Base-by-base conservation (phyloP, 768 basidiomycete species). In the Lactifluus volemus region DNA sequence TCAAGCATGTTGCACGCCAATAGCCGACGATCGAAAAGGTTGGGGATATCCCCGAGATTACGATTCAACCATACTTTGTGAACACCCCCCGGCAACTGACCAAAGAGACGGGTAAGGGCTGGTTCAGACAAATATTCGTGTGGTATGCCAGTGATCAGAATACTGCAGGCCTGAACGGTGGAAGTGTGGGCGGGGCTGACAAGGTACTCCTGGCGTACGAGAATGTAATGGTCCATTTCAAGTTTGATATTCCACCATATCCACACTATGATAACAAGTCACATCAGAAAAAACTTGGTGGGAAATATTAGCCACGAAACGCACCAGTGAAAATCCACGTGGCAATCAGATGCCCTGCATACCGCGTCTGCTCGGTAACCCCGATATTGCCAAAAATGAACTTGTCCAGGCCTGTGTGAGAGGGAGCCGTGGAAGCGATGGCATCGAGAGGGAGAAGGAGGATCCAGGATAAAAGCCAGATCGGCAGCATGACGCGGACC, bases 41-140 rank as follows among this genome's bases (percentile, higher is more conserved):
- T 85, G 1, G 94, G 94, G 53, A 99, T 79, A 10, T 92, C 87
- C 70, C 91, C 91, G 32, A 98, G 77, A 68, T 98, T 82, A 52
- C 90, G 80, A 71, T 94, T 96, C 42, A 98, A 79, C 94, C 96
- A 99, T 41, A 99, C 84, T 65, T 84, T 83, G 70, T 85, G 86
- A 8, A 95, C 88, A 15, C 95, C 95, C 10, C 95, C 95, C 0
- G 97, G 96, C 3, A 98, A 79, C 59, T 82, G 80, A n/a, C 81
- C 80, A 72, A 91, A 96, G 11, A 96, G 73, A 52, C 81, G 77
- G 47, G 71, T 74, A 32, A 97, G 77, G 4, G 84, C 84, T 7
- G 77, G 73, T 65, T 87, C 85, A 42, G 85, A 84, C 55, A 98
- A 81, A 68, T 86, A 93, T 51, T 82, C 81, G 36, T 78, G 74